phyloP scores from a whole-genome alignment of 202 grass and related monocot species.

The Saccharum hybrid region DNA sequence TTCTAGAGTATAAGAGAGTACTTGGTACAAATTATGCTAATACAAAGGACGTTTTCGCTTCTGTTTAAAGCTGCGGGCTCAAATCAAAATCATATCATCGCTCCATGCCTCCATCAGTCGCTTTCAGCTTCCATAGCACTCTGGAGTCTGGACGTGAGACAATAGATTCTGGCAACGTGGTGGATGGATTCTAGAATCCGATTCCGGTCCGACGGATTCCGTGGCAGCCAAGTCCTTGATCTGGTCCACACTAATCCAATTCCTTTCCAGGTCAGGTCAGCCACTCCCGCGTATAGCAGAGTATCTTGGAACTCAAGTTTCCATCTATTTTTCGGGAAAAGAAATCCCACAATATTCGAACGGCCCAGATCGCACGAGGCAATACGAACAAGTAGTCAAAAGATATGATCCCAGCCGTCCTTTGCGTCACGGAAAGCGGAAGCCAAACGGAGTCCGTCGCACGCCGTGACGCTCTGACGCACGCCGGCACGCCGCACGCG shows the following conservation, averaged over 20 bases:
- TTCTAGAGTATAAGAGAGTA: no score
- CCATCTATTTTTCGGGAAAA: neutral
- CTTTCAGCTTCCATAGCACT: neutral
- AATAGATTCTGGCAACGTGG: neutral
- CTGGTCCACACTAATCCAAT: neutral
- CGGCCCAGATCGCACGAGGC: neutral
- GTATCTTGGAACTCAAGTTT: conserved; percentile 38
- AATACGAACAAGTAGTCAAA: neutral
- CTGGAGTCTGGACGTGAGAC: neutral
- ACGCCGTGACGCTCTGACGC: conserved; percentile 3
- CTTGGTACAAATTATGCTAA: no score
- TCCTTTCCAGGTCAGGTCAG: neutral
- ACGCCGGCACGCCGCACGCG: neutral
- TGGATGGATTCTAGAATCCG: neutral
- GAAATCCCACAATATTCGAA: neutral
- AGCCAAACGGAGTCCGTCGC: neutral
- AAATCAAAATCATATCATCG: no score
- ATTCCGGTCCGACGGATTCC: neutral
- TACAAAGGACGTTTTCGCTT: no score
- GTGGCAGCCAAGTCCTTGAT: conserved; percentile 47
- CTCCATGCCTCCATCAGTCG: neutral
- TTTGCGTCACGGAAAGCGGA: neutral
- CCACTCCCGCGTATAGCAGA: no score
- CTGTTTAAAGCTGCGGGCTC: no score
- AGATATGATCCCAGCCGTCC: neutral